Evolutionary conservation across 768 basidiomycete species (phyloP).

Genomic region (Tricholoma matsutake): DNA sequence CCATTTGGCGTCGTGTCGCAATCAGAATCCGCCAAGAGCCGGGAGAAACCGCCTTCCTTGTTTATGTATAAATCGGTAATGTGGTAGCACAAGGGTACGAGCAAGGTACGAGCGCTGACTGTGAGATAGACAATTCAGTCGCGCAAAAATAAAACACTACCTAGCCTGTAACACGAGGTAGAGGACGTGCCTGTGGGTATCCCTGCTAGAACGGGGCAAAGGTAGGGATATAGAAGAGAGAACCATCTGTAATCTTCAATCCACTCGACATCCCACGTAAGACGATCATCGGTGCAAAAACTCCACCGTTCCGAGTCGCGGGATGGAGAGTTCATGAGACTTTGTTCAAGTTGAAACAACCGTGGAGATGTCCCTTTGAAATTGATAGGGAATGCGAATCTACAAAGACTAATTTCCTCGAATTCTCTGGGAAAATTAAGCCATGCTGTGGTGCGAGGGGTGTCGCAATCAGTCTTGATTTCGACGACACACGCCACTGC

Average conservation of each 20-base stretch:
- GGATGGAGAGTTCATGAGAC: background rate
- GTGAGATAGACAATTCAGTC: no score
- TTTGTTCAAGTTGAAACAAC: background rate
- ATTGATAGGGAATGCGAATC: background rate
- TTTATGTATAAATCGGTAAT: no score
- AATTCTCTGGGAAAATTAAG: background rate
- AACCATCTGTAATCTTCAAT: background rate
- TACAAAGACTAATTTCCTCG: background rate
- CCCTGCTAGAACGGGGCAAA: background rate
- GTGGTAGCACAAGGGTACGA: no score
- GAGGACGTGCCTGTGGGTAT: background rate
- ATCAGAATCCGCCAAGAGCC: background rate
- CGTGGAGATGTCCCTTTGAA: background rate
- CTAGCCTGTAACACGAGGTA: background rate
- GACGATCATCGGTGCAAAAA: background rate
- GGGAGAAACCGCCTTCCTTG: no score
- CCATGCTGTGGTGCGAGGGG: background rate
- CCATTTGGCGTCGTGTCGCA: background rate
- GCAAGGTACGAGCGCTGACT: no score
- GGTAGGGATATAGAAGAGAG: background rate
- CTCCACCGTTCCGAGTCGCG: background rate
- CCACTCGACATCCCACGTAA: background rate
- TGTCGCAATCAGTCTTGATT: background rate
- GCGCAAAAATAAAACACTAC: no score
- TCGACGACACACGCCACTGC: background rate